Conservation (phyloP, 306 rosid species). For the Vigna mungo region DNA sequence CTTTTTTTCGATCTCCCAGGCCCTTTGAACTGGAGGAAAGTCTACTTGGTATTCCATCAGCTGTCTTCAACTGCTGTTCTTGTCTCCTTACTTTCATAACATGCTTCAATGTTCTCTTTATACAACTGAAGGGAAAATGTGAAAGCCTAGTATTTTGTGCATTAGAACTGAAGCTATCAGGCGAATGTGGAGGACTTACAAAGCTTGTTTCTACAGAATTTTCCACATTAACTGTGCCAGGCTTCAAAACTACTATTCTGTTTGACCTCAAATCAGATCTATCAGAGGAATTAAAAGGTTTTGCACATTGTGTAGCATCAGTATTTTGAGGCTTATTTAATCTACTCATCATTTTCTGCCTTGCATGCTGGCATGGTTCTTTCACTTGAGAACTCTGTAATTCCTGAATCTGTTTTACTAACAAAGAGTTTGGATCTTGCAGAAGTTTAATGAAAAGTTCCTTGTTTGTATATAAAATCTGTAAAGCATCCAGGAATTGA, state of each 20-base stretch:
- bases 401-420: slow-evolving; percentile 68
- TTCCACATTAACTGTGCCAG: slow-evolving; percentile 42
- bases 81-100: slow-evolving; percentile 58
- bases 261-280: slow-evolving; percentile 42
- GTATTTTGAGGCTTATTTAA: slow-evolving; percentile 43
- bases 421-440: slow-evolving; percentile 75
- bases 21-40: slow-evolving; percentile 33
- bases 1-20: slow-evolving; percentile 50
- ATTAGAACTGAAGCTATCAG: slow-evolving; percentile 38
- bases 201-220: background rate
- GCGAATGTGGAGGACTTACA: slow-evolving; percentile 47
- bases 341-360: slow-evolving; percentile 41
- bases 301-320: slow-evolving; percentile 49
- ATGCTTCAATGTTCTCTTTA: slow-evolving; percentile 63
- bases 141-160: slow-evolving; percentile 44
- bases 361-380: slow-evolving; percentile 38
- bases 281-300: slow-evolving; percentile 43
- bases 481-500: slow-evolving; percentile 70
- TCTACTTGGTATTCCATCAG: slow-evolving; percentile 32
- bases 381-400: slow-evolving; percentile 52
- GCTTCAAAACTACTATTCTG: slow-evolving; percentile 61
- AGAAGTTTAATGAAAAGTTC: slow-evolving; percentile 70
- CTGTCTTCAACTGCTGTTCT: slow-evolving; percentile 45
- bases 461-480: slow-evolving; percentile 74
- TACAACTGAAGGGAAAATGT: slow-evolving; percentile 49